Conservation (phyloP, 768 basidiomycete species). For the Termitomyces sp. region DNA sequence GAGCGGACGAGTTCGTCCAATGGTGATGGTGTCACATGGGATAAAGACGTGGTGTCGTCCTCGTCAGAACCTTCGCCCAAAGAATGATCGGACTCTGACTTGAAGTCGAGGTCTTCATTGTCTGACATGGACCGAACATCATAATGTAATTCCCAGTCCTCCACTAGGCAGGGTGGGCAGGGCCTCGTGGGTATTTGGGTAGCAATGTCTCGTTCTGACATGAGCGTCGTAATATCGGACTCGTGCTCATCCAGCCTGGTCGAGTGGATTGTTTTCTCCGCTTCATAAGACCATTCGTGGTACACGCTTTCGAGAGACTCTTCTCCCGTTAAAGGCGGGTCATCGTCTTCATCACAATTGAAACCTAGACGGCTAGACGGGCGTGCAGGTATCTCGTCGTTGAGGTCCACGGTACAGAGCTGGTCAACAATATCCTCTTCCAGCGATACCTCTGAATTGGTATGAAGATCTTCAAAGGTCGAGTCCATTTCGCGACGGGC, state of each 20-base stretch:
- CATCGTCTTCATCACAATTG: slow-evolving; percentile 22
- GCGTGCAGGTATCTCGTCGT: slow-evolving; percentile 35
- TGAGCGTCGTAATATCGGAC: slow-evolving; percentile 22
- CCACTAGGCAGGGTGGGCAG: slow-evolving; percentile 9
- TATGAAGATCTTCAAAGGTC: background rate
- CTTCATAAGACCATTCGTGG: background rate
- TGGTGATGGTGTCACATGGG: background rate
- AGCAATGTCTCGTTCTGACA: slow-evolving; percentile 8
- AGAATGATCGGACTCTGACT: slow-evolving; percentile 24
- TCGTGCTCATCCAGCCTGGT: slow-evolving; percentile 7
- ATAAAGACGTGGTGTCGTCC: slow-evolving; percentile 17
- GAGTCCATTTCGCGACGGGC: slow-evolving; percentile 5
- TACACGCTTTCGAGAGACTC: slow-evolving; percentile 3
- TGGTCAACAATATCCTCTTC: slow-evolving; percentile 26
- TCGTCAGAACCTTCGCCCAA: slow-evolving; percentile 23
- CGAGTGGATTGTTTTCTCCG: slow-evolving; percentile 5
- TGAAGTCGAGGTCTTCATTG: slow-evolving; percentile 22
- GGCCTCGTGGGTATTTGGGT: background rate
- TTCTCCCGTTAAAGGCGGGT: slow-evolving; percentile 9
- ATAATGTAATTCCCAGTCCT: slow-evolving; percentile 11
- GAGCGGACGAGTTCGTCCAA: slow-evolving; percentile 13
- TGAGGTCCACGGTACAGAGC: slow-evolving; percentile 11
- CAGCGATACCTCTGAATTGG: slow-evolving; percentile 9
- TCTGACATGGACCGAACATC: slow-evolving; percentile 13
- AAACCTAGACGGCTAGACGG: slow-evolving; percentile 52